A percentile compares a stretch with the other conserved stretches of the same genome.
Evolutionary conservation across 768 basidiomycete genomes (phyloP).

Genomic region (Termitomyces heimii): DNA sequence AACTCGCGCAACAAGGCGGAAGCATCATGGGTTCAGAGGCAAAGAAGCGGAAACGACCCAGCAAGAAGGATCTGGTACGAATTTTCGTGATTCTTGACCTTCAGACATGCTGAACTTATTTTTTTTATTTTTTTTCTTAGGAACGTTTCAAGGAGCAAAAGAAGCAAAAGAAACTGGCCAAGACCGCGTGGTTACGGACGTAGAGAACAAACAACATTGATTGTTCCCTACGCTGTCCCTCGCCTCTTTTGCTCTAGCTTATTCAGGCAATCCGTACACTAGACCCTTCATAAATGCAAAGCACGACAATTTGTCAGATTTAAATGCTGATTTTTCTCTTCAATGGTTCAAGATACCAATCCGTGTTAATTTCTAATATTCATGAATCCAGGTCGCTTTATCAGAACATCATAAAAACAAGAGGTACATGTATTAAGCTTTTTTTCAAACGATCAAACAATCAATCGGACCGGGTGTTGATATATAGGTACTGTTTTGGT

Average conservation of each 20-base stretch:
- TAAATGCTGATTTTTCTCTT: too few species aligned
- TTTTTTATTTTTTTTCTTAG: slow-evolving; percentile 33
- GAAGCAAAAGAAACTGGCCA: slow-evolving; percentile 74
- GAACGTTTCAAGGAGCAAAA: slow-evolving; percentile 85
- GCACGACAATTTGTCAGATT: background rate
- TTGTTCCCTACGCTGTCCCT: background rate
- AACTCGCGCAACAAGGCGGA: slow-evolving; percentile 46
- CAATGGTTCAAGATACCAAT: too few species aligned
- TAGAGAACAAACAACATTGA: slow-evolving; percentile 17
- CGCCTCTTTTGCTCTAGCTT: background rate
- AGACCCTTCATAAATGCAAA: background rate
- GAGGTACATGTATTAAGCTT: too few species aligned
- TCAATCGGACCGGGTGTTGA: too few species aligned
- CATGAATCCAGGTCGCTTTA: too few species aligned
- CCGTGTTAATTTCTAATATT: too few species aligned
- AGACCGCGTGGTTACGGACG: slow-evolving; percentile 83
- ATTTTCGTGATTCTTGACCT: background rate
- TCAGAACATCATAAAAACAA: too few species aligned
- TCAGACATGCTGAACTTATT: slow-evolving; percentile 9
- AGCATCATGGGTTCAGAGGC: slow-evolving; percentile 34
- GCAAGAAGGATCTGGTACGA: slow-evolving; percentile 81
- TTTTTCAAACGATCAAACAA: too few species aligned
- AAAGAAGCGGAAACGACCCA: slow-evolving; percentile 72
- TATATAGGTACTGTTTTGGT: too few species aligned
- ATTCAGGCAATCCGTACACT: background rate